These are phyloP conservation scores for Fraxinus americana DNA, from an alignment of 257 asterid genomes.

Conservation along the genomic window DNA sequence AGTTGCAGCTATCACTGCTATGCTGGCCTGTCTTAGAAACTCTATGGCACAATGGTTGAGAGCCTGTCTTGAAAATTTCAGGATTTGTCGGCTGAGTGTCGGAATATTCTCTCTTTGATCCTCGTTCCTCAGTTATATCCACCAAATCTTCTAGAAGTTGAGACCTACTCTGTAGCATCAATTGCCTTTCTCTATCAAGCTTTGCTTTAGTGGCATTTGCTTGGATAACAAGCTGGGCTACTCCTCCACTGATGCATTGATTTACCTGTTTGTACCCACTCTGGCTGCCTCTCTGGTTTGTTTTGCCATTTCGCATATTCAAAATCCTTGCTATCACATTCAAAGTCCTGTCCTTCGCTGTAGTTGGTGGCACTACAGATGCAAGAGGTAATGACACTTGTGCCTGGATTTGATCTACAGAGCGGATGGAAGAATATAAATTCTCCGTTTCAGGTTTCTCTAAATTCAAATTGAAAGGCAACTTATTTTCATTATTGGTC, in stretches of 20 bases:
- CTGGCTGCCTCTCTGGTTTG: conserved; percentile 29
- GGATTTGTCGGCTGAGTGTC: conserved; percentile 28
- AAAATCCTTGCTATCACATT: conserved; percentile 64
- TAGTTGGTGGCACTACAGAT: conserved; percentile 27
- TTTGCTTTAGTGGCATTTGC: conserved; percentile 34
- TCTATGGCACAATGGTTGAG: conserved; percentile 36
- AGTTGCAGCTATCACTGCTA: conserved; percentile 27
- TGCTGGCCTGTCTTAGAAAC: conserved; percentile 27
- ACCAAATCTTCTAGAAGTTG: conserved; percentile 31
- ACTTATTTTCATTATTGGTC: conserved; percentile 35
- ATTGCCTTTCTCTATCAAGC: conserved; percentile 34
- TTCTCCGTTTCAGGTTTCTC: conserved; percentile 32
- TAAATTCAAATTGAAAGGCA: conserved; percentile 40
- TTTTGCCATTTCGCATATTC: conserved; percentile 38
- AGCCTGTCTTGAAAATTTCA: conserved; percentile 32
- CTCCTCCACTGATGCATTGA: conserved; percentile 39
- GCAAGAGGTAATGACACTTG: conserved; percentile 31
- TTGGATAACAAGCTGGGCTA: conserved; percentile 36
- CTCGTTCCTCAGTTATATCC: conserved; percentile 35
- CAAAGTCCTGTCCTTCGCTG: conserved; percentile 49
- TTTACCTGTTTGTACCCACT: conserved; percentile 34
- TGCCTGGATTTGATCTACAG: conserved; percentile 29
- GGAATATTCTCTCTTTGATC: conserved; percentile 44
- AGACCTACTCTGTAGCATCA: conserved; percentile 32
- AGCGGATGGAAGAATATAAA: conserved; percentile 14